Evolutionary conservation across 768 basidiomycete species (phyloP), one percentile per base, ranked within the genome.

Genomic region (Holtermanniella nyarrowii): DNA sequence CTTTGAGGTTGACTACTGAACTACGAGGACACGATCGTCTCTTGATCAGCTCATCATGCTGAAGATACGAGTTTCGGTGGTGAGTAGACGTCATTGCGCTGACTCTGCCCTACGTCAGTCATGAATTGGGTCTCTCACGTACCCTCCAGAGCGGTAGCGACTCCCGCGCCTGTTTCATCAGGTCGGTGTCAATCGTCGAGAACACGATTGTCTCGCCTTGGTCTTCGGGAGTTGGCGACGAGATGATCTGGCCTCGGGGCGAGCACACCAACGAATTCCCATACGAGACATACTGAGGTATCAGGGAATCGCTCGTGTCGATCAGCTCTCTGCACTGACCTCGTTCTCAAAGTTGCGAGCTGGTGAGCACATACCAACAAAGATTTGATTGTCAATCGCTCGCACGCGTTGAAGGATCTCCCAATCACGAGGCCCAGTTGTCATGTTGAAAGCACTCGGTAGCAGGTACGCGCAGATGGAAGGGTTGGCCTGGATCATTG

Each of bases 321-420:
- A 16, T n/a, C 10, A 37, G 31, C 31, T 5, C 18, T 2, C 12
- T 25, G n/a, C 14, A 48, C 55, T 20, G 1, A 56, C 55, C 18
- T 56, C 50, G 1, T 46, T 48, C 3, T 43, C 25, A 3, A 43
- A 13, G 18, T 57, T 46, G 16, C 52, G 22, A 2, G 56, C 52
- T 12, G 52, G 48, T 1, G 52, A 49, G 25, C 56, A 57, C 52
- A 54, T 53, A 11, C 52, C 56, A 7, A 57, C 56, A 39, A 44
- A 57, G 22, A 57, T 50, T 44, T 57, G 56, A 39, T 57, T 57
- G 42, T 57, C 56, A 26, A 57, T 43, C 1, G 56, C 56, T 22
- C 54, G 44, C 27, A 16, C 40, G 11, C 56, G 27, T 25, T 57
- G 51, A 0, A 57, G 45, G 31, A 57, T 40, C 44, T 57, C 56